Evolutionary conservation across 176 grass and related monocot species (phyloP), one percentile per base, ranked within the genome.

Genomic region (Ensete glaucum): DNA sequence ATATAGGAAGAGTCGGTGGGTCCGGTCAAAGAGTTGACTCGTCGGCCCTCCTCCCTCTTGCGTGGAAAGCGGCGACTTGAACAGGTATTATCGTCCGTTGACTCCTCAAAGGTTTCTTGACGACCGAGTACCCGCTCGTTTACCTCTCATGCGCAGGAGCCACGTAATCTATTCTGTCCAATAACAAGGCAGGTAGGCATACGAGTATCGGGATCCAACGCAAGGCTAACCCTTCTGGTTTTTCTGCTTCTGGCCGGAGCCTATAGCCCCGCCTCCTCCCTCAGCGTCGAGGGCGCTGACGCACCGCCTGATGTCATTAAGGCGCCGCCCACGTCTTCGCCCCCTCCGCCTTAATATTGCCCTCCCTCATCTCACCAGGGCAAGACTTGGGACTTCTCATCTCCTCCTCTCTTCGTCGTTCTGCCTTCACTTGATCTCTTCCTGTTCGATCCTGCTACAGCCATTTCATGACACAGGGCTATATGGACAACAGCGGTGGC

Each of bases 251-350:
- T 57, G 34, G 34, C n/a, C 3, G 34, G 34, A 5, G 3, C 3
- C 3, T 34, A 5, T 34, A 34, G 3, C 34, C 34, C 34, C 34
- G 34, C 4, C 34, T 43, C 34, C 0, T 6, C 24, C 34, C 34
- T 19, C 55, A 1, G 1, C 55, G 13, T 12, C 55, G 13, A 16
- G 4, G 5, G 57, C 24, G 48, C 73, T 96, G 92, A 96, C 92
- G 92, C 89, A 96, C 77, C 54, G 69, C 78, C 89, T 96, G 87
- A 86, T 77, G 85, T 92, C 89, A 96, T 77, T n/a, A 8, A 29
- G 48, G 56, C 24, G 60, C 68, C 52, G 34, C 20, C 48, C 27
- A 51, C 43, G 16, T 14, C 53, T 23, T 62, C 54, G 6, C 34
- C 34, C 4, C 34, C 34, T 4, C 0, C n/a, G 0, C 17, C 57